Base-by-base conservation (phyloP, 1,284 basidiomycete species). In the Athelia sp. region DNA sequence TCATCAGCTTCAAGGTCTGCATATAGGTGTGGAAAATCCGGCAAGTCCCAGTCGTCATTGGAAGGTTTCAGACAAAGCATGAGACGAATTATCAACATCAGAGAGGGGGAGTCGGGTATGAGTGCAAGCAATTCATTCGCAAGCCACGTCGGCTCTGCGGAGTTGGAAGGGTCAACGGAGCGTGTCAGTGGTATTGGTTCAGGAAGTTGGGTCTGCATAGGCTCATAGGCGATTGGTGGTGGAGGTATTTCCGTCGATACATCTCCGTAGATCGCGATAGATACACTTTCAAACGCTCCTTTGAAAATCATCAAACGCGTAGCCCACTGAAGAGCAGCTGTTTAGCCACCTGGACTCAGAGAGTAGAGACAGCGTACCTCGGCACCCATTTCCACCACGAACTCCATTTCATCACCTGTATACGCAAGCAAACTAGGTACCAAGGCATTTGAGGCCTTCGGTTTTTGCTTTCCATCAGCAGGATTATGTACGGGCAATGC, bases 231-330 rank as follows among this genome's bases (percentile, higher is more conserved):
- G 15, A 54, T 47, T 2, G 56, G 50, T 22, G 64, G 58, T 31
- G 59, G 50, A 24, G 58, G 49, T 10, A 48, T 36, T 29, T 72
- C 69, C n/a, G 75, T 61, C 18, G 76, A 70, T 13, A 76, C 56
- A 23, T 82, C 73, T 24, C 85, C 85, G 57, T 87, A 87, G 43
- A 87, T 76, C 34, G 84, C 84, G 56, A 87, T 69, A 3, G 87
- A 87, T 19, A 88, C 67, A 50, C 69, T 71, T 46, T 79, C 67
- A 59, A 89, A 90, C 24, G 74, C 69, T 24, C 87, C 89, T 60
- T 81, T 81, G 54, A 91, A 73, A 50, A 90, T 86, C 76, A 91
- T 82, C 22, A 91, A 70, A 47, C 88, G 83, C 19, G 87, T 90
- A 2, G 83, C 78, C 60, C 79, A 81, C 87, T 90, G 59, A 14